Base-by-base conservation (phyloP, 2,329 filamentous ascomycete genomes). In the Drechslerella stenobrocha region DNA sequence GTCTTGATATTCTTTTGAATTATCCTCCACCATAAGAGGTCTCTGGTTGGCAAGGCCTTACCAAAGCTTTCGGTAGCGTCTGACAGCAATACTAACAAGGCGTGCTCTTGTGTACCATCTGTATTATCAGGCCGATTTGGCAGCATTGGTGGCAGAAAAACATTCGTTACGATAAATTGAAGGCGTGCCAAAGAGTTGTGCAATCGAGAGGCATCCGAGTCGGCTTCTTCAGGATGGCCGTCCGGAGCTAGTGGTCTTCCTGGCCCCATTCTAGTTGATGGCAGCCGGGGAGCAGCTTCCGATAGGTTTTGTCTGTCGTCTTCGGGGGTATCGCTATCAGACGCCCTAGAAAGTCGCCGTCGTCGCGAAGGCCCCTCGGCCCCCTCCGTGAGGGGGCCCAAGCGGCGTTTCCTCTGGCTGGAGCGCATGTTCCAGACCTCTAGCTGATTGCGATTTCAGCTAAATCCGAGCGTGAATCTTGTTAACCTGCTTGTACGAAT, bases 131-230 rank as follows among this genome's bases (percentile, higher is more conserved):
- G 73, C 42, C 71, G 30, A 48, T 80, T 76, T 0, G 80, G 80
- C 0, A 82, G 73, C 37, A 79, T 75, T 1, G 80, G 78, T 0
- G 80, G 81, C 0, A 82, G 75, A 18, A 81, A 80, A 1, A 81
- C 72, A 70, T 82, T 79, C 34, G 81, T 71, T 34, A 80, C 74
- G 1, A 80, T 64, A 23, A 20, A 53, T 6, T 30, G 30, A 45
- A 66, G 55, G 7, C 30, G 28, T 32, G 7, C 2, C 11, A 47
- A 52, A 4, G 32, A 35, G n/a, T 3, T 28, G 11, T 18, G 9
- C 28, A n/a, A 28, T 1, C 2, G 5, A 20, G 32, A 11, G 22
- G 30, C 2, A 8, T 42, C 37, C 4, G 13, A n/a, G 9, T 20
- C 37, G 22, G 18, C 37, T 13, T 18, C n/a, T n/a, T n/a, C n/a